Percentiles rank a stretch among this genome's conserved stretches.
phyloP scores from a whole-genome alignment of 179 eudicot species.

The Corrigiola litoralis region DNA sequence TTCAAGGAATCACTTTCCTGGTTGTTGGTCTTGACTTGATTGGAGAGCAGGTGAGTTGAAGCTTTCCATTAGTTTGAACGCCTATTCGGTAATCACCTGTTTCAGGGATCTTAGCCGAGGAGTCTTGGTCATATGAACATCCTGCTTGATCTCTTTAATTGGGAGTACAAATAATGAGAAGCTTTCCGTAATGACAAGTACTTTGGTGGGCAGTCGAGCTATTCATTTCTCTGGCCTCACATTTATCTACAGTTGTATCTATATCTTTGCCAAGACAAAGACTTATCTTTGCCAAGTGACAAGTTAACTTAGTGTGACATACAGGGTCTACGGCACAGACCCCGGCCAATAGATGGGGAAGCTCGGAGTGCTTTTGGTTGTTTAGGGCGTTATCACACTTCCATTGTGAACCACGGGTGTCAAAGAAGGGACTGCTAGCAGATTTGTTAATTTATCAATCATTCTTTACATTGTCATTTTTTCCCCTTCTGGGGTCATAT shows the following conservation, averaged over 20 bases:
- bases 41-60: slow-evolving; percentile 40
- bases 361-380: slow-evolving; percentile 19
- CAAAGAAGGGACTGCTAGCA: slow-evolving; percentile 19
- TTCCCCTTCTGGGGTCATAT: slow-evolving; percentile 8
- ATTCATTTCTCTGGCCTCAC: slow-evolving; percentile 12
- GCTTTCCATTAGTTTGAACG: neutral
- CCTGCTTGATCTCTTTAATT: slow-evolving; percentile 2
- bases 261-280: slow-evolving; percentile 1
- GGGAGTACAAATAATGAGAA: slow-evolving; percentile 12
- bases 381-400: neutral
- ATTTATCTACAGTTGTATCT: slow-evolving; percentile 19
- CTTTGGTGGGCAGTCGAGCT: slow-evolving; percentile 18
- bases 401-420: slow-evolving; percentile 8
- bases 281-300: slow-evolving; percentile 18
- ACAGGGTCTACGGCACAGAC: slow-evolving; percentile 20
- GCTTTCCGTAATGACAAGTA: slow-evolving; percentile 1
- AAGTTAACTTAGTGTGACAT: slow-evolving; percentile 14
- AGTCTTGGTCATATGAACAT: slow-evolving; percentile 1
- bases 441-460: slow-evolving; percentile 18
- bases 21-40: slow-evolving; percentile 43
- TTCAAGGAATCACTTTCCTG: slow-evolving; percentile 41
- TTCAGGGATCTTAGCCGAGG: slow-evolving; percentile 12
- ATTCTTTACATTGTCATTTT: slow-evolving; percentile 16
- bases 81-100: slow-evolving; percentile 7
- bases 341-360: slow-evolving; percentile 22